These are phyloP conservation scores for Erythrophleum ivorense DNA, from an alignment of 331 rosid genomes.

Conservation along the genomic window DNA sequence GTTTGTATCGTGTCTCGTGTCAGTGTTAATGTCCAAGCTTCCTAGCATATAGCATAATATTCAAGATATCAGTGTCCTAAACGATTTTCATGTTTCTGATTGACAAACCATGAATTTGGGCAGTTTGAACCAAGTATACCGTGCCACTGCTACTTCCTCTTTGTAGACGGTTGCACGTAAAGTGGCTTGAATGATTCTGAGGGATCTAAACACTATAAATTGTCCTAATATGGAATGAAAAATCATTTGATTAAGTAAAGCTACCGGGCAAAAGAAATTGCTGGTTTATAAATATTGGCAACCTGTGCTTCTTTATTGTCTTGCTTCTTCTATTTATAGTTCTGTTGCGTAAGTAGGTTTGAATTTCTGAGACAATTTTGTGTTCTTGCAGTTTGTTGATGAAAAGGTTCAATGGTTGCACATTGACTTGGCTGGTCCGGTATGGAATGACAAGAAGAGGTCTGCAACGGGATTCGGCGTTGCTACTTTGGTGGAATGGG, in stretches of 20 bases:
- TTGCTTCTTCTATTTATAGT: constrained; percentile 9
- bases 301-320: neutral
- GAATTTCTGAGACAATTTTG: constrained; percentile 37
- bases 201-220: neutral
- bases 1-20: no score
- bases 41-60: no score
- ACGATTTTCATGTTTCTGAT: no score
- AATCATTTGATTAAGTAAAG: neutral
- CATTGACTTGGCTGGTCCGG: constrained; percentile 96
- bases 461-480: constrained; percentile 89
- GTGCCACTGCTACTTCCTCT: neutral
- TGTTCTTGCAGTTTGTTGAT: constrained; percentile 78
- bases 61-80: neutral
- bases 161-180: neutral
- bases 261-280: neutral
- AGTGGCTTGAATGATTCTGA: neutral
- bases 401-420: constrained; percentile 98
- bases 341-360: neutral
- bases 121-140: neutral
- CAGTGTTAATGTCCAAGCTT: no score
- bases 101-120: neutral
- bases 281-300: neutral
- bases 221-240: constrained; percentile 9
- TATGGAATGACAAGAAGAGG: constrained; percentile 82
- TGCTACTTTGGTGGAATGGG: constrained; percentile 91